phyloP scores from a whole-genome alignment of 139 green algal species.

The Auxenochlorella protothecoides region DNA sequence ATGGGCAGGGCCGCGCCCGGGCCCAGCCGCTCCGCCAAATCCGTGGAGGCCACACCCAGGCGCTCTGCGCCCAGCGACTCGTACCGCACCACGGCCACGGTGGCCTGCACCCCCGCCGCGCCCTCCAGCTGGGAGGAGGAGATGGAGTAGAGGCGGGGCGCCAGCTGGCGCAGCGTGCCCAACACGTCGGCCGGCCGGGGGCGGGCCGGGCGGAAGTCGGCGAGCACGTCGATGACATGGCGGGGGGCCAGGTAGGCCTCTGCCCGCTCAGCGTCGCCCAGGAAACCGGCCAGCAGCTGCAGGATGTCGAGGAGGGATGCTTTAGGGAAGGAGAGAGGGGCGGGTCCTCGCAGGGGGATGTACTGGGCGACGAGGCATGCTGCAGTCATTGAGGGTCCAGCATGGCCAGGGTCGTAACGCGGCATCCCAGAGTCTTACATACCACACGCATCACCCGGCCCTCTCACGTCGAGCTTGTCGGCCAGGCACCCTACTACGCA shows the following conservation, averaged over 20 bases:
- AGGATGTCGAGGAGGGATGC: too few species aligned
- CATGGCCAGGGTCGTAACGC: too few species aligned
- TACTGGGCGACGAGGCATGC: too few species aligned
- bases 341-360: too few species aligned
- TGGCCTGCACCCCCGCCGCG: constrained; percentile 29
- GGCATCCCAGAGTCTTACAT: too few species aligned
- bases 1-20: constrained; percentile 42
- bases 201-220: constrained; percentile 31
- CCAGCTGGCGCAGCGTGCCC: constrained; percentile 54
- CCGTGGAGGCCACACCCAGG: constrained; percentile 67
- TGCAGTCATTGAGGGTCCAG: too few species aligned
- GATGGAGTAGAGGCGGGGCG: constrained; percentile 84
- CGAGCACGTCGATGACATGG: constrained; percentile 64
- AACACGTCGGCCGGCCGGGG: constrained; percentile 30
- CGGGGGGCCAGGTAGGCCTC: constrained; percentile 49
- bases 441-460: too few species aligned
- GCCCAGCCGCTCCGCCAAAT: constrained; percentile 40
- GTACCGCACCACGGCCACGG: constrained; percentile 65
- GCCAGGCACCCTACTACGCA: too few species aligned
- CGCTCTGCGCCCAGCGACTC: constrained; percentile 30
- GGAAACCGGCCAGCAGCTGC: constrained; percentile 4
- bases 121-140: constrained; percentile 37
- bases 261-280: not conserved
- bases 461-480: too few species aligned
- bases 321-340: too few species aligned